These are phyloP conservation scores for Cyclostephanos tholiformis DNA, from an alignment of 108 stramenopile species.

Conservation along the genomic window DNA sequence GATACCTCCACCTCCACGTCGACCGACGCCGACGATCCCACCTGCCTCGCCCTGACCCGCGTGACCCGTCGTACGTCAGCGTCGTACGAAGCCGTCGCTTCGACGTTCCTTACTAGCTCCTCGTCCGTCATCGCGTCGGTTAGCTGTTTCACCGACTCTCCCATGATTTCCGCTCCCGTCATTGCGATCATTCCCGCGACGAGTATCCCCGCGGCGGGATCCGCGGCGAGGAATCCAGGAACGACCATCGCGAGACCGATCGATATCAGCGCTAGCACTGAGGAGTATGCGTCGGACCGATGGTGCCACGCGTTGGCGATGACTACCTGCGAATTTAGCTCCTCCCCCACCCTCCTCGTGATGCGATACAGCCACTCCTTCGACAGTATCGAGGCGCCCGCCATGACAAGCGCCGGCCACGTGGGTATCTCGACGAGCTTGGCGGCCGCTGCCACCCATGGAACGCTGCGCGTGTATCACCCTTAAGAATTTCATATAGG, in stretches of 20 bases:
- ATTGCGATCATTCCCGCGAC: conserved; percentile 95
- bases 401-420: conserved; percentile 83
- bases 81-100: conserved; percentile 32
- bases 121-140: conserved; percentile 78
- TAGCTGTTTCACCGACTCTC: conserved; percentile 83
- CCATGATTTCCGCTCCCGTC: conserved; percentile 88
- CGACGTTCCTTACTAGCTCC: conserved; percentile 49
- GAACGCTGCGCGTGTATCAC: conserved; percentile 44
- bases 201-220: conserved; percentile 91
- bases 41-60: conserved; percentile 68
- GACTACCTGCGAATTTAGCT: conserved; percentile 88
- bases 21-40: conserved; percentile 73
- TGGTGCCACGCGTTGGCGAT: conserved; percentile 99
- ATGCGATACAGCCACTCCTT: conserved; percentile 95
- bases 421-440: conserved; percentile 52
- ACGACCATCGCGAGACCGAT: conserved; percentile 86
- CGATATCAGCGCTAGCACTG: conserved; percentile 85
- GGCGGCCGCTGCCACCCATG: conserved; percentile 45
- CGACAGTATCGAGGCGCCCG: conserved; percentile 78
- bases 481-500: conserved; percentile 64
- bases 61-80: conserved; percentile 61
- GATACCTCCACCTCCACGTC: conserved; percentile 63
- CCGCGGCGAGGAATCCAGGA: conserved; percentile 72
- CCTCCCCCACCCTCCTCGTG: conserved; percentile 83
- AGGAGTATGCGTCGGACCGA: conserved; percentile 94